Percentiles rank a stretch among this genome's conserved stretches.
Evolutionary conservation across 2,329 filamentous ascomycete genomes (phyloP).

Genomic region (Pyrenochaeta sp.): DNA sequence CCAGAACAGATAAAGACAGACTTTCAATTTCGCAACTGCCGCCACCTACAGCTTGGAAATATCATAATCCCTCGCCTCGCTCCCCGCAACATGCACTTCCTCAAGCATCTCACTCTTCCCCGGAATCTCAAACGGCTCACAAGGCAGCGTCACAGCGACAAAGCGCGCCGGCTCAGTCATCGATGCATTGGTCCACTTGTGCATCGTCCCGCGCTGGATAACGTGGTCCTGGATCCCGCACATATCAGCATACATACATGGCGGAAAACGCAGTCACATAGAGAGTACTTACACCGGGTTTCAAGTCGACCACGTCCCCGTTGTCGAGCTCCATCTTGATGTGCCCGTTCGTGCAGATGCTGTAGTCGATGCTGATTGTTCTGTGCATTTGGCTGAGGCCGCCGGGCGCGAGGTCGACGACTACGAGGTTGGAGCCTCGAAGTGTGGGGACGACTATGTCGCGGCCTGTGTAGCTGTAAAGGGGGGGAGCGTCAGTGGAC

Average conservation of each 20-base stretch:
- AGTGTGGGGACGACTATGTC: slow-evolving; percentile 21
- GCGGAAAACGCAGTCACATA: not conserved
- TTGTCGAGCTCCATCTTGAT: slow-evolving; percentile 25
- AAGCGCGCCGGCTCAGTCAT: slow-evolving; percentile 30
- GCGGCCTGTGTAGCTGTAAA: slow-evolving; percentile 11
- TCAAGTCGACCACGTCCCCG: slow-evolving; percentile 19
- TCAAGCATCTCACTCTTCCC: slow-evolving; percentile 25
- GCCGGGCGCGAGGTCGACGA: slow-evolving; percentile 23
- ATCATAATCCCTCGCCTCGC: slow-evolving; percentile 10
- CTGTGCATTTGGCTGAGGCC: slow-evolving; percentile 21
- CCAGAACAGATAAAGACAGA: too few relatives aligned
- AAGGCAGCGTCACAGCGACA: slow-evolving; percentile 28
- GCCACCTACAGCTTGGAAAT: slow-evolving; percentile 7
- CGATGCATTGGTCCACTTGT: slow-evolving; percentile 26
- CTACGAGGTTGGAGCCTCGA: slow-evolving; percentile 14
- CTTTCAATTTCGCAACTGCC: too few relatives aligned
- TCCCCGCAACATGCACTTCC: slow-evolving; percentile 22
- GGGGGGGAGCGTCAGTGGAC: too few relatives aligned
- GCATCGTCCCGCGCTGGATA: slow-evolving; percentile 30
- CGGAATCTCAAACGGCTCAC: slow-evolving; percentile 28
- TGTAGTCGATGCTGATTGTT: slow-evolving; percentile 26
- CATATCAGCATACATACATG: not conserved
- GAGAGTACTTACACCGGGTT: slow-evolving; percentile 12
- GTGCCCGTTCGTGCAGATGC: slow-evolving; percentile 25
- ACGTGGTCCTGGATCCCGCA: slow-evolving; percentile 27